Evolutionary conservation across 78 protist genomes (phyloP), one percentile per base, ranked within the genome.

Genomic region (Bigelowiella natans): DNA sequence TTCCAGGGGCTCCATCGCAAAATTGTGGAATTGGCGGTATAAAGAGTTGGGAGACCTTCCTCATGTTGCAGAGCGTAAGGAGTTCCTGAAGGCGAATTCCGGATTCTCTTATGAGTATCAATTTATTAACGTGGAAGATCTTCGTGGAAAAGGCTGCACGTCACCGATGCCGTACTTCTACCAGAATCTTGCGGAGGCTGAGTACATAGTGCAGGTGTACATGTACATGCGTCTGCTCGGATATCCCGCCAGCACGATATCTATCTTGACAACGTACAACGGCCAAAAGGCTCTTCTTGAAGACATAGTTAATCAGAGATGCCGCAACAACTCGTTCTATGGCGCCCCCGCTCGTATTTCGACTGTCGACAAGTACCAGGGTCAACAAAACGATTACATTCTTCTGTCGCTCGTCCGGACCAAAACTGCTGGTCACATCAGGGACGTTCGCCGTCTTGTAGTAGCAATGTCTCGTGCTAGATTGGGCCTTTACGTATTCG

Each of bases 401-500:
- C 96, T 97, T 36, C 93, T 97, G 0, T 97, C 98, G 40, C 95
- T 97, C 29, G 99, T 97, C 31, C 94, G 98, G 85, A 97, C 99
- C 0, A 38, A 88, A 85, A 1, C 31, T 1, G 93, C 90, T 36
- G 99, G 99, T 1, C 97, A 96, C 37, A 28, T 91, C 37, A 89
- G 93, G 1, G 93, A 91, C 38, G 90, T 91, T 34, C 91, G 94
- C 2, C 92, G 96, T 28, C 92, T 93, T 31, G 93, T 95, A 1
- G 98, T 97, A 11, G 97, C 99, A 31, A 37, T 97, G 91, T 97
- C 98, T 29, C 96, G 99, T 37, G 97, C 98, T 3, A 88, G 98
- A 30, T 94, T 97, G 3, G 99, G 99, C 26, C 93, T 97, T 37
- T 96, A 95, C 29, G 95, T 97, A 31, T 96, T 97, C 88, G 91